phyloP scores from a whole-genome alignment of 352 stramenopile genomes.

The Pythium myriotylum region DNA sequence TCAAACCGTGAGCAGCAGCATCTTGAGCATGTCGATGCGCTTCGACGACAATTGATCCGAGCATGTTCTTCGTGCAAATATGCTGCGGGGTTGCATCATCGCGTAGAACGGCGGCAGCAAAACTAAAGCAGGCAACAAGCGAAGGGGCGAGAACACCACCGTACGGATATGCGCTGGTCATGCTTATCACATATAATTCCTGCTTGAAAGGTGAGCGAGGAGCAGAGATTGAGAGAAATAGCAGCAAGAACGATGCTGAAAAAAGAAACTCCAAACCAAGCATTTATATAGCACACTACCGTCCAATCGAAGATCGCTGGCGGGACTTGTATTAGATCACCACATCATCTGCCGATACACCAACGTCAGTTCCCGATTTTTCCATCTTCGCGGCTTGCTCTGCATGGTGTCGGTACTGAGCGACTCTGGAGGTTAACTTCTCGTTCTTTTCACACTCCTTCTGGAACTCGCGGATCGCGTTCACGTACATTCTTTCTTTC shows the following conservation, averaged over 20 bases:
- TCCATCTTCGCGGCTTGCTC: neutral
- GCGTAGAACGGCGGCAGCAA: constrained; percentile 41
- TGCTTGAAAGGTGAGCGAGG: neutral
- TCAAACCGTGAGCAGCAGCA: constrained; percentile 16
- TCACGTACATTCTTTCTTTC: constrained; percentile 81
- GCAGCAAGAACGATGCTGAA: neutral
- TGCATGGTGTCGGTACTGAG: constrained; percentile 1
- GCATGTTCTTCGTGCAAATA: constrained; percentile 48
- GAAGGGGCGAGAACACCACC: constrained; percentile 24
- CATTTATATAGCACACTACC: neutral
- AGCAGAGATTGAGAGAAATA: neutral
- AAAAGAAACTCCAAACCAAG: neutral
- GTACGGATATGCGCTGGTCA: neutral
- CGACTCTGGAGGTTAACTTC: constrained; percentile 38
- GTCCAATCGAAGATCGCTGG: neutral
- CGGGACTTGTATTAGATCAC: constrained; percentile 1
- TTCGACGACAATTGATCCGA: constrained; percentile 58
- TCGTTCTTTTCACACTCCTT: constrained; percentile 90
- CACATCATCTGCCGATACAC: neutral
- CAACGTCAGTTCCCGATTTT: neutral
- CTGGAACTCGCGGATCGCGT: constrained; percentile 87
- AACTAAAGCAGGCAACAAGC: constrained; percentile 46
- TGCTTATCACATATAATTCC: neutral
- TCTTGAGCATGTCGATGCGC: constrained; percentile 58
- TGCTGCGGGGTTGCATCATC: constrained; percentile 22